Percentiles rank a stretch among this genome's conserved stretches.
Conservation (phyloP, 1,139 yeast species). For the Saccharomyces pastorianus region DNA sequence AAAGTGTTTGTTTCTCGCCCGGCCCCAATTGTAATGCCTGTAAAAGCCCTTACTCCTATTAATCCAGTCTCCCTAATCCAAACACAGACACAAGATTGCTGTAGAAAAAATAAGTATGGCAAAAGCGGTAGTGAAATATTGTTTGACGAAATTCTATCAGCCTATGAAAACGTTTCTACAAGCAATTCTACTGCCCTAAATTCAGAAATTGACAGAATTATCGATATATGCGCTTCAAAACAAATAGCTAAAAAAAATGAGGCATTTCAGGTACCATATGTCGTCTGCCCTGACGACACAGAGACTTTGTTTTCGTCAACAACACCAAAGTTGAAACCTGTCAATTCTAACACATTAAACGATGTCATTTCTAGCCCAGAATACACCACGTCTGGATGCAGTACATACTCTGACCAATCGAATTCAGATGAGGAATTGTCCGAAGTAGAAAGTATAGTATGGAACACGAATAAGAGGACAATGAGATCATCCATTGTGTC, state of each 20-base stretch:
- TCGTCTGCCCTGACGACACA: background rate
- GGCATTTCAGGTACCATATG: background rate
- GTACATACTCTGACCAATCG: slow-evolving; percentile 17
- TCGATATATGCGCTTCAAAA: background rate
- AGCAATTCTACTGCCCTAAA: slow-evolving; percentile 4
- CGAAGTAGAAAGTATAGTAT: slow-evolving; percentile 6
- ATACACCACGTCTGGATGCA: slow-evolving; percentile 9
- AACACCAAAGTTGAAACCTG: slow-evolving; percentile 6
- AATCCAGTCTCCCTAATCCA: background rate
- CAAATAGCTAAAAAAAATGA: background rate
- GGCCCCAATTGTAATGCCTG: slow-evolving; percentile 4
- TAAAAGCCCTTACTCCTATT: background rate
- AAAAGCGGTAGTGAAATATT: slow-evolving; percentile 19
- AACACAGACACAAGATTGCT: background rate
- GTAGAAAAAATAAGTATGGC: background rate
- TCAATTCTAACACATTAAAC: slow-evolving; percentile 6
- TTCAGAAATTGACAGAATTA: slow-evolving; percentile 10
- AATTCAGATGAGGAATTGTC: slow-evolving; percentile 25
- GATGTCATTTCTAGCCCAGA: slow-evolving; percentile 18
- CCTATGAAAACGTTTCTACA: slow-evolving; percentile 11
- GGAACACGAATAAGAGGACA: slow-evolving; percentile 1
- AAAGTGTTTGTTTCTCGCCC: slow-evolving; percentile 1
- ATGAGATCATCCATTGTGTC: background rate
- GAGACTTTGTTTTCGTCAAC: background rate
- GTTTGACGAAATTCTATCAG: slow-evolving; percentile 24